A percentile compares a stretch with the other conserved stretches of the same genome.
Conservation (phyloP, 2,329 filamentous ascomycete species). For the Leptoxyphium fumago region DNA sequence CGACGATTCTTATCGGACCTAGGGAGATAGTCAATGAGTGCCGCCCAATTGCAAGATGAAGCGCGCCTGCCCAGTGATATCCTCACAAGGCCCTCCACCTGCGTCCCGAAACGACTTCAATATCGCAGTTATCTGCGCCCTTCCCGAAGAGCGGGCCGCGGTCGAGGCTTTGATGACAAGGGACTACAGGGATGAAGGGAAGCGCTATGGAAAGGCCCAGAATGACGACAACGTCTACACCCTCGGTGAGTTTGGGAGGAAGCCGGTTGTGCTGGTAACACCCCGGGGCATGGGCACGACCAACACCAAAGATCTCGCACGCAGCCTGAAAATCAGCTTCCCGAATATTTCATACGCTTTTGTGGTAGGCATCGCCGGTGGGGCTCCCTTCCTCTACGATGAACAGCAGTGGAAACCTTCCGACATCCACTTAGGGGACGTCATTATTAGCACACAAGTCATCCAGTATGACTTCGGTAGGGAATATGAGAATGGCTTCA, state of each 20-base stretch:
- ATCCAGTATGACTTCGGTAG: conserved; percentile 18
- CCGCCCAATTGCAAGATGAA: too few species aligned
- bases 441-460: conserved; percentile 16
- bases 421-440: conserved; percentile 18
- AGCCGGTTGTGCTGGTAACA: conserved; percentile 8
- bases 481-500: conserved; percentile 12
- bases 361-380: conserved; percentile 12
- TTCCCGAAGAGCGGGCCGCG: conserved; percentile 6
- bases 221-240: conserved; percentile 12
- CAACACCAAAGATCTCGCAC: conserved; percentile 5
- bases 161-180: conserved; percentile 6
- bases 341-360: conserved; percentile 7
- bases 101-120: conserved; percentile 4
- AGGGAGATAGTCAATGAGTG: too few species aligned
- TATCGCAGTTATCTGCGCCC: conserved; percentile 10
- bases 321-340: conserved; percentile 8
- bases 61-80: too few species aligned
- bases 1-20: too few species aligned
- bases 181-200: too few species aligned
- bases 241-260: conserved; percentile 6
- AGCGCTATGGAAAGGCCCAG: conserved; percentile 3
- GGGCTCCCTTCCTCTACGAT: too few species aligned
- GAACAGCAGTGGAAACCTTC: conserved; percentile 2
- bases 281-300: conserved; percentile 6
- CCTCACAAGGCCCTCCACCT: too few species aligned